Evolutionary conservation across 2,329 filamentous ascomycete species (phyloP), one percentile per base, ranked within the genome.

Genomic region (Cercospora sojina): DNA sequence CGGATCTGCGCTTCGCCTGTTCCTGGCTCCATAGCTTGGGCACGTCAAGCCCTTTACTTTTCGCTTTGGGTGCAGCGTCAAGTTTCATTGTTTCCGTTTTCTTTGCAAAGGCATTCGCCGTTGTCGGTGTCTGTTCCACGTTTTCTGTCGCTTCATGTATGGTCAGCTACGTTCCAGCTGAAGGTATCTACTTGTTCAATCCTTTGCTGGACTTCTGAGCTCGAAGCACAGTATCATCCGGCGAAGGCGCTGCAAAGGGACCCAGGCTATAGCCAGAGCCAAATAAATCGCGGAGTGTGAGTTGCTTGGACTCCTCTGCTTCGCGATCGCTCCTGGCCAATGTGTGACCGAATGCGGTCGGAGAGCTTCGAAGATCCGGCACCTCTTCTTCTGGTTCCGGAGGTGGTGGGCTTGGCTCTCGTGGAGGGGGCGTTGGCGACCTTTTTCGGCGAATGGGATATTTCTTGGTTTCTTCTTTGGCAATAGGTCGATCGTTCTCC

Each of bases 1-100:
- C 74, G 5, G 71, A 72, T 59, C 72, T 74, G 13, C 72, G 69
- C 23, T 70, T 69, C 16, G 70, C 43, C 38, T 65, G 69, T 16
- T 64, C 68, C 60, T 74, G 70, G 13, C 32, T 64, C 75, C 75
- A 77, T 2, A 77, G 47, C 47, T 70, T 73, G 8, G 72, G 70
- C 20, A 98, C 93, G 77, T 98, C 87, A 20, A 98, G 80, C 64
- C 95, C 93, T 77, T 96, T 96, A 76, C 84, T 87, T 74, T 85
- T 88, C 73, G 86, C 78, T 61, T 82, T 85, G 8, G 71, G 43
- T 47, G 66, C 53, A 8, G 68, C 51, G 29, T 73, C 71, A 10
- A 77, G 68, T 55, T 73, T 74, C n/a, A 77, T 60, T 25, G 67
- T 70, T 59, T 73, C 73, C 3, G 74, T 74, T 63, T 74, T 75